Percentiles rank a stretch among this genome's conserved stretches.
Conservation (phyloP, 2,329 filamentous ascomycete genomes). For the Hypoxylon sp. region DNA sequence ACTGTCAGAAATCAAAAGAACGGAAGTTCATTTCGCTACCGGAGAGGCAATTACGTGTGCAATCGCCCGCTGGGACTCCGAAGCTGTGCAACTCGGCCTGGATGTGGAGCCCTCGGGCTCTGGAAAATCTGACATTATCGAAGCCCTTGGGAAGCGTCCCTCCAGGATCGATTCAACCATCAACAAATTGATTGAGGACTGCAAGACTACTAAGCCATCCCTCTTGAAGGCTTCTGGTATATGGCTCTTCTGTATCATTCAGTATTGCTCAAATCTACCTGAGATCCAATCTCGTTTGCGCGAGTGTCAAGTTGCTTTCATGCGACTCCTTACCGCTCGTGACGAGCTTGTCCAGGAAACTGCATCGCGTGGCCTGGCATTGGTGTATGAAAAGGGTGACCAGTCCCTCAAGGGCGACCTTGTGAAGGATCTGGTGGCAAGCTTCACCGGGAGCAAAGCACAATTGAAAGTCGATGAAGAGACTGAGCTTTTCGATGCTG, state of each 20-base stretch:
- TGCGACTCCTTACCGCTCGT: conserved; percentile 85
- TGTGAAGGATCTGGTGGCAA: conserved; percentile 87
- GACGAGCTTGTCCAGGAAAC: conserved; percentile 98
- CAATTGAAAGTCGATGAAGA: conserved; percentile 88
- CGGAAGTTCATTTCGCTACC: conserved; percentile 90
- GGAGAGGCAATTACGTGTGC: conserved; percentile 89
- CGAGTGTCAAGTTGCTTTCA: conserved; percentile 88
- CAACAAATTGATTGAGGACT: conserved; percentile 81
- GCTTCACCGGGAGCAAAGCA: conserved; percentile 84
- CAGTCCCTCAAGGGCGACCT: conserved; percentile 83
- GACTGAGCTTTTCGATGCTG: conserved; percentile 93
- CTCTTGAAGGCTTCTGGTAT: conserved; percentile 93
- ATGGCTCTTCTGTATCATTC: conserved; percentile 92
- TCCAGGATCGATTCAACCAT: conserved; percentile 68
- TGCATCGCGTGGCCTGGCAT: conserved; percentile 87
- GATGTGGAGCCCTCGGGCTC: conserved; percentile 75
- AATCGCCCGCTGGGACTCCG: conserved; percentile 85
- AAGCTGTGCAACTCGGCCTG: conserved; percentile 79
- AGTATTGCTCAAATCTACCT: conserved; percentile 85
- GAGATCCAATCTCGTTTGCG: conserved; percentile 82
- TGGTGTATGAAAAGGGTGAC: conserved; percentile 95
- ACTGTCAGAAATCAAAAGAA: conserved; percentile 86
- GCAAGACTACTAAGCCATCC: conserved; percentile 87
- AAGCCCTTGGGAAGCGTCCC: conserved; percentile 57
- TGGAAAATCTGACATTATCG: conserved; percentile 54